Conservation (phyloP, 2,329 filamentous ascomycete genomes). For the Aspergillus sp. region DNA sequence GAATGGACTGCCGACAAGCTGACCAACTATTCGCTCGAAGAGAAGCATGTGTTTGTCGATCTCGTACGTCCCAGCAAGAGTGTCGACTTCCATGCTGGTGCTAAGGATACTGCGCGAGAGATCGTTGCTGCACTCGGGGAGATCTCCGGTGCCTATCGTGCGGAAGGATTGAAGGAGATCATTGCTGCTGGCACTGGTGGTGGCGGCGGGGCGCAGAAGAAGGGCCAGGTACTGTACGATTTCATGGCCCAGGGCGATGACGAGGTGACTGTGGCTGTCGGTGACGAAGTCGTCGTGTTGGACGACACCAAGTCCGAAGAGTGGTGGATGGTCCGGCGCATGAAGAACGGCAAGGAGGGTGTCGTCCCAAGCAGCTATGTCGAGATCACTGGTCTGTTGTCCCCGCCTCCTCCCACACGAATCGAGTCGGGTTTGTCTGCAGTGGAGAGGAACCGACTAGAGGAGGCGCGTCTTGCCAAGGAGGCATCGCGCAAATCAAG, state of each 20-base stretch:
- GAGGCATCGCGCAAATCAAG: slow-evolving; percentile 68
- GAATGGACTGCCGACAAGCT: slow-evolving; percentile 95
- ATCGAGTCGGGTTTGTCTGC: slow-evolving; percentile 63
- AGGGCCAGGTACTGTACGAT: slow-evolving; percentile 85
- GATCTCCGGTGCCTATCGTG: slow-evolving; percentile 78
- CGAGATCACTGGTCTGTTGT: slow-evolving; percentile 71
- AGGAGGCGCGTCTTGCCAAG: slow-evolving; percentile 81
- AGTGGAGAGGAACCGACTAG: slow-evolving; percentile 73
- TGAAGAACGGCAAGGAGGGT: slow-evolving; percentile 91
- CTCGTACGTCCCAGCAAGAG: slow-evolving; percentile 89
- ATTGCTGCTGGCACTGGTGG: slow-evolving; percentile 73
- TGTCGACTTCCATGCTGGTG: slow-evolving; percentile 93
- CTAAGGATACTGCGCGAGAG: slow-evolving; percentile 93
- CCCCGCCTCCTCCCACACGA: slow-evolving; percentile 52
- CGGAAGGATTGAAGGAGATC: slow-evolving; percentile 79
- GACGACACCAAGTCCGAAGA: slow-evolving; percentile 93
- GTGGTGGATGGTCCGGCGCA: slow-evolving; percentile 92
- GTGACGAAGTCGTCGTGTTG: slow-evolving; percentile 85
- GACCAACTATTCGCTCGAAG: slow-evolving; percentile 96
- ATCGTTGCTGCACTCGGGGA: slow-evolving; percentile 88
- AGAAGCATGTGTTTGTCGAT: slow-evolving; percentile 96
- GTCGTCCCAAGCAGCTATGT: slow-evolving; percentile 97
- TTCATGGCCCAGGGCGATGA: slow-evolving; percentile 97
- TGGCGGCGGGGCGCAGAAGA: slow-evolving; percentile 62
- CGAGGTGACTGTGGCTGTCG: slow-evolving; percentile 86